phyloP scores from a whole-genome alignment of 2,329 filamentous ascomycete species.

The Capronia coronata region DNA sequence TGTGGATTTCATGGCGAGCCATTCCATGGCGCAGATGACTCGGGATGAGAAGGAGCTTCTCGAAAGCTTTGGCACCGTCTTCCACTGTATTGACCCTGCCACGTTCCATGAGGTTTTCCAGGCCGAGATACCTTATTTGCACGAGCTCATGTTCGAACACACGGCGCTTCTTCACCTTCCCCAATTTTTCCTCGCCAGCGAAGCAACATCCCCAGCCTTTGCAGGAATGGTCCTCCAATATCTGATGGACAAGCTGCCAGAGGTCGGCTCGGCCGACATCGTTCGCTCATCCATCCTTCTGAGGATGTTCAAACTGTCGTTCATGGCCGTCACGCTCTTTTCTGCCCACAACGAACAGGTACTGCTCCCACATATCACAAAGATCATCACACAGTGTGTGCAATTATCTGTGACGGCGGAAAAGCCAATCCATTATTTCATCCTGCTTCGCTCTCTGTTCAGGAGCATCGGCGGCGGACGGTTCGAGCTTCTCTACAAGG shows the following conservation, averaged over 20 bases:
- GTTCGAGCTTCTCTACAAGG: constrained; percentile 97
- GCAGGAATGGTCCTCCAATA: constrained; percentile 97
- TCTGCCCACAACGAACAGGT: constrained; percentile 92
- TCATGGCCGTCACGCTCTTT: constrained; percentile 98
- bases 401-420: constrained; percentile 91
- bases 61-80: constrained; percentile 96
- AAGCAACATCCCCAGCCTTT: constrained; percentile 94
- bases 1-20: constrained; percentile 87
- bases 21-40: constrained; percentile 86
- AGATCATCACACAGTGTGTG: constrained; percentile 95
- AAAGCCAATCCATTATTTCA: constrained; percentile 98
- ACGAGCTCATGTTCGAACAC: constrained; percentile 97
- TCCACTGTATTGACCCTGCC: constrained; percentile 95
- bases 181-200: constrained; percentile 97
- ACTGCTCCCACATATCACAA: constrained; percentile 87
- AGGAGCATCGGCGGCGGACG: constrained; percentile 93
- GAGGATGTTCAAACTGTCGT: constrained; percentile 92
- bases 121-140: constrained; percentile 91
- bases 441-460: constrained; percentile 85
- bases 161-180: constrained; percentile 88
- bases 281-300: constrained; percentile 89
- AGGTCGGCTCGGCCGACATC: constrained; percentile 86
- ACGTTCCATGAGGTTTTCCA: constrained; percentile 99
- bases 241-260: constrained; percentile 90
- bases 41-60: constrained; percentile 97